phyloP scores from a whole-genome alignment of 2,329 filamentous ascomycete species.

The Fusarium sambucinum region DNA sequence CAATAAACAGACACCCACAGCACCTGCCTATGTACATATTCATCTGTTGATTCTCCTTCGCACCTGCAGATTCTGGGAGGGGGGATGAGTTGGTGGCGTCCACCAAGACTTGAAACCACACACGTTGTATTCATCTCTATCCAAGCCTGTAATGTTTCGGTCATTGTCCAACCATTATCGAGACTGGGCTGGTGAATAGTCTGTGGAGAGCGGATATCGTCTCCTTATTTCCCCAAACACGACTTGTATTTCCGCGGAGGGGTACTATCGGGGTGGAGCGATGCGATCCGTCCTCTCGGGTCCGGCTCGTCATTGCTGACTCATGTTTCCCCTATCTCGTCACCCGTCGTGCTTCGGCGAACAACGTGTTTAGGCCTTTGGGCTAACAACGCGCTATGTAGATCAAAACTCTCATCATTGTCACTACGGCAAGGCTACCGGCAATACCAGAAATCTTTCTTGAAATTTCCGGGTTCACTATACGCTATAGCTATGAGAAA shows the following conservation, averaged over 20 bases:
- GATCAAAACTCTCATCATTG: not conserved
- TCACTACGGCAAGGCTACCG: constrained; percentile 23
- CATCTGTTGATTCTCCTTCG: not conserved
- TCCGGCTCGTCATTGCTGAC: constrained; percentile 22
- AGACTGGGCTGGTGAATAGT: not conserved
- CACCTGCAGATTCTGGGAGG: constrained; percentile 10
- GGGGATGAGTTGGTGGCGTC: constrained; percentile 31
- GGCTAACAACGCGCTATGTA: constrained; percentile 1
- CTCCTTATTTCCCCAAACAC: constrained; percentile 12
- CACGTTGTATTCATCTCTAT: constrained; percentile 1
- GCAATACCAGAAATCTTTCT: constrained; percentile 17
- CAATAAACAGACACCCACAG: constrained; percentile 7
- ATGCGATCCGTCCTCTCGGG: constrained; percentile 30
- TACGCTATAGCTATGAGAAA: constrained; percentile 6
- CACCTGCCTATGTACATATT: not conserved
- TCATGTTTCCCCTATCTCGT: constrained; percentile 30
- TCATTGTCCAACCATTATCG: constrained; percentile 20
- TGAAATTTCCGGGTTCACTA: constrained; percentile 14
- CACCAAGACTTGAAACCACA: constrained; percentile 20
- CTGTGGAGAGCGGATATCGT: constrained; percentile 10
- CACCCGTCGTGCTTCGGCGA: constrained; percentile 15
- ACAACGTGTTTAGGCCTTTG: constrained; percentile 1
- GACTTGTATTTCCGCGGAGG: constrained; percentile 27
- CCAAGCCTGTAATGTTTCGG: not conserved
- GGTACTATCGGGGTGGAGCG: constrained; percentile 28